These are phyloP conservation scores for Melaleuca quinquenervia DNA, from an alignment of 345 rosid species.

Conservation along the genomic window DNA sequence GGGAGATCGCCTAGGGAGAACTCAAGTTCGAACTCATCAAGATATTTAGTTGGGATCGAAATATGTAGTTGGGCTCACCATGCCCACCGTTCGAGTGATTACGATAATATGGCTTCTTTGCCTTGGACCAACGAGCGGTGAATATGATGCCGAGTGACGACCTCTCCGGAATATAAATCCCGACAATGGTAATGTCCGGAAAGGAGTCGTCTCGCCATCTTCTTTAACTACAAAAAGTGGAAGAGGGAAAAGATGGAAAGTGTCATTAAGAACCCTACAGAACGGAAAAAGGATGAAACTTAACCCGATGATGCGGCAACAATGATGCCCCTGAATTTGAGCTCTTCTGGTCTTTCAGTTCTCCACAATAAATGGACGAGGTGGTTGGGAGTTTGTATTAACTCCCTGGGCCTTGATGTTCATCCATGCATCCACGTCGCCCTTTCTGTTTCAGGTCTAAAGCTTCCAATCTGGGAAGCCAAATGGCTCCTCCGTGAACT, in stretches of 20 bases:
- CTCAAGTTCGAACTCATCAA: neutral
- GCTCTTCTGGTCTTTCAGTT: neutral
- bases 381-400: neutral
- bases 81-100: too few species aligned
- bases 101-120: too few species aligned
- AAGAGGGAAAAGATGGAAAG: neutral
- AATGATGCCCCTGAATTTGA: neutral
- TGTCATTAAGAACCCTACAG: accelerated
- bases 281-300: neutral
- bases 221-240: too few species aligned
- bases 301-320: neutral
- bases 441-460: neutral
- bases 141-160: neutral
- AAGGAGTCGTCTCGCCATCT: too few species aligned
- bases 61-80: too few species aligned
- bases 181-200: neutral
- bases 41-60: too few species aligned
- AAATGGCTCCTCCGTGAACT: neutral
- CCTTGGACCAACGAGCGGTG: too few species aligned
- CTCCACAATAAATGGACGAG: neutral
- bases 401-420: neutral
- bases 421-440: neutral
- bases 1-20: accelerated
- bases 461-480: neutral
- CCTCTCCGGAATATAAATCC: neutral